Conservation (phyloP, 139 green algal genomes). For the Coccomyxa sp. region DNA sequence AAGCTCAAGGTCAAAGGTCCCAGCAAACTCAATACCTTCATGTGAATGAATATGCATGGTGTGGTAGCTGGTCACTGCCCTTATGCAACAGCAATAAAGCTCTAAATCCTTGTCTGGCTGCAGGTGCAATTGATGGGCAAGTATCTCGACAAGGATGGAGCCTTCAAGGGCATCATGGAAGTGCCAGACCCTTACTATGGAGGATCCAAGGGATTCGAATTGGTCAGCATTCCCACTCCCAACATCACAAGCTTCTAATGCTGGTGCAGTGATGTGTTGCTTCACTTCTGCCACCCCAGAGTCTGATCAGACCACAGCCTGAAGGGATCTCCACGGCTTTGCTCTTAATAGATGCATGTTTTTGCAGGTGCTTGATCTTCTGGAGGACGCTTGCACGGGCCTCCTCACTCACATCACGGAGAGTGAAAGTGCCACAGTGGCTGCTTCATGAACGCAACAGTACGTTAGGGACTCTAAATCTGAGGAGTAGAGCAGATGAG, state of each 20-base stretch:
- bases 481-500: too few species aligned
- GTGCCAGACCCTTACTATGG: slow-evolving; percentile 94
- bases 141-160: slow-evolving; percentile 5
- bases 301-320: not conserved
- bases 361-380: slow-evolving; percentile 67
- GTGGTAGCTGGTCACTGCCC: not conserved
- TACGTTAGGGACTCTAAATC: too few species aligned
- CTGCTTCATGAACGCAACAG: too few species aligned
- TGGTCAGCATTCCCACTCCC: slow-evolving; percentile 35
- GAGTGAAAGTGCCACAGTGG: not conserved
- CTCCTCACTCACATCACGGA: slow-evolving; percentile 2
- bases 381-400: slow-evolving; percentile 30
- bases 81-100: not conserved
- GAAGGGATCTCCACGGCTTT: not conserved
- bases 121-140: slow-evolving; percentile 12
- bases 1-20: too few species aligned
- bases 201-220: slow-evolving; percentile 44
- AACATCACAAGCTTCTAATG: not conserved
- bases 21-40: not conserved
- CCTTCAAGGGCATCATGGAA: slow-evolving; percentile 11
- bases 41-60: too few species aligned
- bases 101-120: not conserved
- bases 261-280: not conserved
- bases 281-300: not conserved
- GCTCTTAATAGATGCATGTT: slow-evolving; percentile 33